Percentiles rank a stretch among this genome's conserved stretches.
phyloP scores from a whole-genome alignment of 2,329 filamentous ascomycete species.

The Scorias spongiosa region DNA sequence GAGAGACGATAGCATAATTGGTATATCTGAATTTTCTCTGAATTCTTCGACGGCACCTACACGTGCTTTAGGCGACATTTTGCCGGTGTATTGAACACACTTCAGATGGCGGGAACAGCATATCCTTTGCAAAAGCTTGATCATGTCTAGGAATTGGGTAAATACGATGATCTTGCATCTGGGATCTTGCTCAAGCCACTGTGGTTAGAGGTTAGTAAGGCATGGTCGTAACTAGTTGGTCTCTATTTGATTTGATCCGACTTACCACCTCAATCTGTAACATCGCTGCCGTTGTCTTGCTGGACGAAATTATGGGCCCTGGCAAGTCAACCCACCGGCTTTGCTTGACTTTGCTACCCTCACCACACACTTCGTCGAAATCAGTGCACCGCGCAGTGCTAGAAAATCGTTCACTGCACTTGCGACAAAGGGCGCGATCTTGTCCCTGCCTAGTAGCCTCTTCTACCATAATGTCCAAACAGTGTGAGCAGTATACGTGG shows the following conservation, averaged over 20 bases:
- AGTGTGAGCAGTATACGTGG: conserved; percentile 41
- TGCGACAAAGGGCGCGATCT: conserved; percentile 16
- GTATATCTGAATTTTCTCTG: conserved; percentile 20
- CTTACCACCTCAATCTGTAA: conserved; percentile 15
- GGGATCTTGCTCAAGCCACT: conserved; percentile 28
- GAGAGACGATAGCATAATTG: conserved; percentile 40
- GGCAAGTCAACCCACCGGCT: conserved; percentile 24
- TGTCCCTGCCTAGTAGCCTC: conserved; percentile 13
- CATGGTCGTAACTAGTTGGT: too few relatives aligned
- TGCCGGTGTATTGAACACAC: conserved; percentile 35
- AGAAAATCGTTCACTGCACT: conserved; percentile 19
- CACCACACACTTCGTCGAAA: not conserved
- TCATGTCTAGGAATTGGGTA: conserved; percentile 41
- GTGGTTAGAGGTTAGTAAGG: not conserved
- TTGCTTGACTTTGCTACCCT: conserved; percentile 1
- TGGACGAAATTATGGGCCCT: conserved; percentile 26
- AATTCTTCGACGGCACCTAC: conserved; percentile 34
- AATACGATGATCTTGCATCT: conserved; percentile 44
- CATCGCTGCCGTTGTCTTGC: conserved; percentile 32
- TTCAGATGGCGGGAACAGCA: conserved; percentile 36
- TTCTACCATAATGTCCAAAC: conserved; percentile 24
- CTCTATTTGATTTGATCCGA: too few relatives aligned
- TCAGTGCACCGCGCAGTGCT: conserved; percentile 11
- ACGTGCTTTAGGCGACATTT: conserved; percentile 29
- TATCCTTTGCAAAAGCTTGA: conserved; percentile 35